Evolutionary conservation across 352 stramenopile genomes (phyloP).

Genomic region (Thraustochytrium sp.): DNA sequence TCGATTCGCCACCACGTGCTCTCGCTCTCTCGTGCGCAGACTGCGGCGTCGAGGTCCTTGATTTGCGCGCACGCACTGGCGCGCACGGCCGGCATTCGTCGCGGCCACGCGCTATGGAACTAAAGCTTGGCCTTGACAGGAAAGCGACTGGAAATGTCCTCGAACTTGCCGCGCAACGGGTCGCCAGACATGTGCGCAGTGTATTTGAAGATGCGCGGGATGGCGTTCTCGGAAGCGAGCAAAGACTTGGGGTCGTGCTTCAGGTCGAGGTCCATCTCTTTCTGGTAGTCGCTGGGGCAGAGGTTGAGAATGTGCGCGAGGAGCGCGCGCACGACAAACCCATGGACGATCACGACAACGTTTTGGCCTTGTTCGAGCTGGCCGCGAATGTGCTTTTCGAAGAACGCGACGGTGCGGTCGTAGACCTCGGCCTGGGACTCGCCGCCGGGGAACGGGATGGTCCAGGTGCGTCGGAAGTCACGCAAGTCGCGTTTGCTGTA

Average conservation of each 20-base stretch:
- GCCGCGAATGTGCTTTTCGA: slow-evolving; percentile 36
- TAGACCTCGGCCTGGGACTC: slow-evolving; percentile 31
- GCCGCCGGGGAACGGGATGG: slow-evolving; percentile 20
- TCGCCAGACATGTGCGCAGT: not conserved
- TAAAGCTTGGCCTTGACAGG: slow-evolving; percentile 31
- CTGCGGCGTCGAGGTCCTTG: too few relatives aligned
- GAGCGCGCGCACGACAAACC: slow-evolving; percentile 28
- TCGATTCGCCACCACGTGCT: too few relatives aligned
- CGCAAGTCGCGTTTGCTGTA: slow-evolving; percentile 18
- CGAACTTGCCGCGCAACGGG: not conserved
- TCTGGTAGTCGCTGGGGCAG: not conserved
- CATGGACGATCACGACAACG: slow-evolving; percentile 7
- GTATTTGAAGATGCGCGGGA: slow-evolving; percentile 36
- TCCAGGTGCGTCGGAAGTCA: slow-evolving; percentile 19
- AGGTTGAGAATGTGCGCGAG: slow-evolving; percentile 35
- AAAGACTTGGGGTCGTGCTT: slow-evolving; percentile 25
- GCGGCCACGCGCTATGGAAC: too few relatives aligned
- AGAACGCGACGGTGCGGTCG: slow-evolving; percentile 27
- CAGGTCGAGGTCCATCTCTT: slow-evolving; percentile 29
- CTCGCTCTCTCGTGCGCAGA: too few relatives aligned
- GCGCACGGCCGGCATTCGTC: too few relatives aligned
- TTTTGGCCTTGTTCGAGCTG: slow-evolving; percentile 28
- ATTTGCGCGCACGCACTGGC: too few relatives aligned
- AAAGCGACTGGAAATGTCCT: slow-evolving; percentile 10
- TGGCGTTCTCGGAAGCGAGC: slow-evolving; percentile 26